These are phyloP conservation scores for Fusarium irregulare DNA, from an alignment of 2,329 filamentous ascomycete genomes.

Conservation along the genomic window DNA sequence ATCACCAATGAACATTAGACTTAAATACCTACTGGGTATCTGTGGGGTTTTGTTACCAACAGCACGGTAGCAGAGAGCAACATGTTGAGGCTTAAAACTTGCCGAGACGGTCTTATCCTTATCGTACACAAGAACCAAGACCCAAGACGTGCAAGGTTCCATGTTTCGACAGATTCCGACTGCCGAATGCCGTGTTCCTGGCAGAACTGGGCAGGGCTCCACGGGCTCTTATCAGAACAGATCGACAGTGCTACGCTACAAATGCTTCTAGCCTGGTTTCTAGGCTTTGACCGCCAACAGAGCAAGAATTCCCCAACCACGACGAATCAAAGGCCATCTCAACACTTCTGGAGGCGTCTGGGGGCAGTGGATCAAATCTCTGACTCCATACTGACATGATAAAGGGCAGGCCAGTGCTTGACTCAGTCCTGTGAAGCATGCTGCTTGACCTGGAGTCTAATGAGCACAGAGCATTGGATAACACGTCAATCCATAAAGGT, in stretches of 20 bases:
- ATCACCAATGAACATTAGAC: not conserved
- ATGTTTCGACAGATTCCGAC: conserved; percentile 20
- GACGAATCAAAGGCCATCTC: conserved; percentile 29
- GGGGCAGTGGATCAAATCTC: conserved; percentile 14
- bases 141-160: not conserved
- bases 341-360: conserved; percentile 32
- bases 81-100: not conserved
- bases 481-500: not conserved
- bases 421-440: conserved; percentile 9
- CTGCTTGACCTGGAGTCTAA: not conserved
- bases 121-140: not conserved
- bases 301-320: not conserved
- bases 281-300: conserved; percentile 28
- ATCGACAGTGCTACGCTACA: conserved; percentile 22
- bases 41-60: not conserved
- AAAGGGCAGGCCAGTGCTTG: conserved; percentile 15
- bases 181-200: conserved; percentile 34
- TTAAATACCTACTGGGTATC: not conserved
- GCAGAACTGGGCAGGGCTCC: conserved; percentile 5
- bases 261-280: conserved; percentile 18
- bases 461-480: not conserved
- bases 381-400: conserved; percentile 26
- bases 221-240: conserved; percentile 25
- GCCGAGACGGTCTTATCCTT: not conserved
- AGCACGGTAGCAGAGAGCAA: not conserved